These are phyloP conservation scores for Dissophora ornata DNA, from an alignment of 192 early-diverging fungal species.

Conservation along the genomic window DNA sequence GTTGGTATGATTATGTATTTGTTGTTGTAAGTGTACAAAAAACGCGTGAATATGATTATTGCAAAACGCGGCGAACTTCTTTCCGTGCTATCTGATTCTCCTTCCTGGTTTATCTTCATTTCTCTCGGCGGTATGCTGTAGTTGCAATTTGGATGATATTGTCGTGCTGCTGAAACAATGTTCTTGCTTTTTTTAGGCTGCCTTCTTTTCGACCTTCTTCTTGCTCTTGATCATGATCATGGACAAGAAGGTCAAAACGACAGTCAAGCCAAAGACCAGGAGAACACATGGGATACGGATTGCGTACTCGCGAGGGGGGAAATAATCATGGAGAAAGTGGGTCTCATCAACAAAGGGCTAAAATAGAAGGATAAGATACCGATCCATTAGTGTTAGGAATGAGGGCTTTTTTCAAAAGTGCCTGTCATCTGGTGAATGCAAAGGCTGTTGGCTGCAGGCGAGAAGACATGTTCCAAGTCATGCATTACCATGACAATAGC, in stretches of 20 bases:
- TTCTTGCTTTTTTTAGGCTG: constrained; percentile 52
- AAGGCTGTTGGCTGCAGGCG: too few relatives aligned
- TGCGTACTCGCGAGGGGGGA: constrained; percentile 87
- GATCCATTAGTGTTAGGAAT: not conserved
- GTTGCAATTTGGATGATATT: not conserved
- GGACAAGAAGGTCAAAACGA: constrained; percentile 81
- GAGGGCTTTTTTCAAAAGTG: not conserved
- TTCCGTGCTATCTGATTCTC: not conserved
- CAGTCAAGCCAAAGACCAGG: constrained; percentile 81
- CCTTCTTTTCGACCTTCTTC: constrained; percentile 82
- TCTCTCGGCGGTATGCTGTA: not conserved
- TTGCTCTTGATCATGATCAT: constrained; percentile 85
- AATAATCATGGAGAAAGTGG: constrained; percentile 79
- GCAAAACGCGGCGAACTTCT: not conserved
- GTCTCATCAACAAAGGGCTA: constrained; percentile 87
- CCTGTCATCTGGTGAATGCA: too few relatives aligned
- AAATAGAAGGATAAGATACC: not conserved
- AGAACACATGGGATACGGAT: constrained; percentile 87
- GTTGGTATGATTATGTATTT: constrained; percentile 9
- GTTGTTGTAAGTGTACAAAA: constrained; percentile 4
- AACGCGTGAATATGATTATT: not conserved
- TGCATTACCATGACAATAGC: constrained; percentile 81
- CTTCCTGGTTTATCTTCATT: not conserved
- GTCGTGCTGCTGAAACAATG: too few relatives aligned
- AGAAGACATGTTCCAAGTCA: too few relatives aligned